phyloP scores from a whole-genome alignment of 1,139 yeast genomes.

The Scheffersomyces titani region DNA sequence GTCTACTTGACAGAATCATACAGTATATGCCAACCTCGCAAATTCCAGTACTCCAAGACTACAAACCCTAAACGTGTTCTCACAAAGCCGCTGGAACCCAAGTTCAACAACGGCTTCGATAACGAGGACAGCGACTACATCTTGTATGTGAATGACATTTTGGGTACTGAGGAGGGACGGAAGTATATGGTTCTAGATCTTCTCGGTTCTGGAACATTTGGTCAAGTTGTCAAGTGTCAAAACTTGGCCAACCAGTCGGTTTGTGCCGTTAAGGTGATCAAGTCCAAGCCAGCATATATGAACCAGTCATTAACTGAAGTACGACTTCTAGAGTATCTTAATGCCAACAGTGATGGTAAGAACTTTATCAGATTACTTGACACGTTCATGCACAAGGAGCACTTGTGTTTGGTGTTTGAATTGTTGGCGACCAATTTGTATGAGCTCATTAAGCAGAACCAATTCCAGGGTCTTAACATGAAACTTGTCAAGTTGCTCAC shows the following conservation, averaged over 20 bases:
- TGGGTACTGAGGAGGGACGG: constrained; percentile 86
- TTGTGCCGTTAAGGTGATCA: constrained; percentile 92
- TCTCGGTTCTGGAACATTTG: constrained; percentile 96
- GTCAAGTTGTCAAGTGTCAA: constrained; percentile 98
- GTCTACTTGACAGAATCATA: constrained; percentile 78
- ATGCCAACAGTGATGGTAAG: constrained; percentile 71
- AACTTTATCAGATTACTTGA: constrained; percentile 80
- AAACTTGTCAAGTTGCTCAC: constrained; percentile 78
- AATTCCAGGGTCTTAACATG: constrained; percentile 86
- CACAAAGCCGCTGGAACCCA: constrained; percentile 90
- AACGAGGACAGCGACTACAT: constrained; percentile 91
- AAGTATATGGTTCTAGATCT: constrained; percentile 87
- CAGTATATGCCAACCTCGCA: constrained; percentile 79
- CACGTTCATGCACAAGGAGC: constrained; percentile 90
- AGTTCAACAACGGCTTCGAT: constrained; percentile 79
- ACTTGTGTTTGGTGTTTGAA: constrained; percentile 90
- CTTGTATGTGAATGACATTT: constrained; percentile 86
- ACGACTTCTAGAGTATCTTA: constrained; percentile 77
- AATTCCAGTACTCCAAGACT: constrained; percentile 77
- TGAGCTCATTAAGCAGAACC: constrained; percentile 89
- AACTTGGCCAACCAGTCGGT: constrained; percentile 84
- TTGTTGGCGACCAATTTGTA: constrained; percentile 83
- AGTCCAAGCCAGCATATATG: constrained; percentile 87
- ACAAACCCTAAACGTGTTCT: constrained; percentile 89
- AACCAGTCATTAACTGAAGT: constrained; percentile 94